Evolutionary conservation across 2,329 filamentous ascomycete genomes (phyloP).

Genomic region (Alternaria metachromatica): DNA sequence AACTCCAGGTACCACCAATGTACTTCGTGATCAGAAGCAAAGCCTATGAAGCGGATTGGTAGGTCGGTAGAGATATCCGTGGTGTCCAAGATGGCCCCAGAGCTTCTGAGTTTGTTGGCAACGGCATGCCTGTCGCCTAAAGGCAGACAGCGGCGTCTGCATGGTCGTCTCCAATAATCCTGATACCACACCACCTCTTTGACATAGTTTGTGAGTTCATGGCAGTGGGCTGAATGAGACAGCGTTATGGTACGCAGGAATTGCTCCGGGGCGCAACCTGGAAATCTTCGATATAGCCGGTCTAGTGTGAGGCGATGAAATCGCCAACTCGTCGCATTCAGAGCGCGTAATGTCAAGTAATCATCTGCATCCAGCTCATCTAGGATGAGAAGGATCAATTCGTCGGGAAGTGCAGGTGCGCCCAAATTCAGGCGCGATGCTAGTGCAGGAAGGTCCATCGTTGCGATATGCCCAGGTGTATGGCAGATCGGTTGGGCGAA

Average conservation of each 20-base stretch:
- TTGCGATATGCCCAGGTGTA: neutral
- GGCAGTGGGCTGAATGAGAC: neutral
- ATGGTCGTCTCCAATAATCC: neutral
- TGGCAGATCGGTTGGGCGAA: neutral
- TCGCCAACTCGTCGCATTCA: conserved; percentile 6
- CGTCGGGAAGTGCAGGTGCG: conserved; percentile 11
- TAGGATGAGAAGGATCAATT: conserved; percentile 8
- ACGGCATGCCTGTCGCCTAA: neutral
- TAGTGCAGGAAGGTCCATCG: neutral
- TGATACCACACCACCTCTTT: conserved; percentile 11
- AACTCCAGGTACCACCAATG: conserved; percentile 21
- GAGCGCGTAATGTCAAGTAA: neutral
- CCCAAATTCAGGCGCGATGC: neutral
- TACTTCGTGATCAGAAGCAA: neutral
- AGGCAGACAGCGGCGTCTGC: neutral
- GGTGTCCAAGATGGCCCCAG: neutral
- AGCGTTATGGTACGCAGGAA: conserved; percentile 12
- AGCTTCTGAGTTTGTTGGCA: neutral
- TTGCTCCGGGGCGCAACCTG: conserved; percentile 1
- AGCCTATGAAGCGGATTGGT: conserved; percentile 1
- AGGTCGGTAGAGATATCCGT: neutral
- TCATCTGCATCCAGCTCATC: conserved; percentile 4
- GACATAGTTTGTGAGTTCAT: neutral
- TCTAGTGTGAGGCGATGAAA: conserved; percentile 7
- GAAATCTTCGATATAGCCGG: conserved; percentile 8